Evolutionary conservation across 2,329 filamentous ascomycete species (phyloP).

Genomic region (Microdochium nivale): DNA sequence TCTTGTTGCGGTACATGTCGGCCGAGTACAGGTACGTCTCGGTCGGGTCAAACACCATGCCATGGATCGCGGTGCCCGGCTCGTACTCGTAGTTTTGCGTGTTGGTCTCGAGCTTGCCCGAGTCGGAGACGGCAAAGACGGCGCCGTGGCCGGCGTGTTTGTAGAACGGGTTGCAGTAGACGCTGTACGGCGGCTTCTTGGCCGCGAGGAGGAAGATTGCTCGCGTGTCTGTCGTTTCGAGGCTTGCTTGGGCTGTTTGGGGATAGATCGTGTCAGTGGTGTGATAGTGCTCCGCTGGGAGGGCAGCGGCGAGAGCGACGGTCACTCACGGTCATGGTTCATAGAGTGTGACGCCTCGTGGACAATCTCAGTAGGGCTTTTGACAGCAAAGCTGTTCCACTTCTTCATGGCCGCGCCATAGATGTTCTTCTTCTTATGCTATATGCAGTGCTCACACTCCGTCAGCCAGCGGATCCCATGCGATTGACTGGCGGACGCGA

Average conservation of each 20-base stretch:
- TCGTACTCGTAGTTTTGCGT: conserved; percentile 68
- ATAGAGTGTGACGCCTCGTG: conserved; percentile 70
- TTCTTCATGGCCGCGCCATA: conserved; percentile 93
- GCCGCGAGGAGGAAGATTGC: conserved; percentile 85
- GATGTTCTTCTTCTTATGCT: conserved; percentile 76
- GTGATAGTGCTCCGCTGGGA: not conserved
- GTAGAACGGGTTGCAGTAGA: conserved; percentile 91
- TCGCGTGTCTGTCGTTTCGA: conserved; percentile 67
- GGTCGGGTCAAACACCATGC: conserved; percentile 70
- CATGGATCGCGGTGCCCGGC: conserved; percentile 64
- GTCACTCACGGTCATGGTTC: conserved; percentile 59
- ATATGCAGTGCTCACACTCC: conserved; percentile 5
- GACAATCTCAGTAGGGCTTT: conserved; percentile 65
- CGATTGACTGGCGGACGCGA: no score
- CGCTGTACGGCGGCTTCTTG: conserved; percentile 65
- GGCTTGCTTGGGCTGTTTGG: conserved; percentile 54
- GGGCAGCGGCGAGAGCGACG: no score
- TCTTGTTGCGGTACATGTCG: conserved; percentile 67
- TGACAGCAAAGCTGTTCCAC: conserved; percentile 75
- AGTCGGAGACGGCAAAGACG: conserved; percentile 54
- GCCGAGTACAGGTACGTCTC: conserved; percentile 74
- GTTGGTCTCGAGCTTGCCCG: conserved; percentile 52
- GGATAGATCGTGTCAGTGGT: no score
- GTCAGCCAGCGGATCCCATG: no score
- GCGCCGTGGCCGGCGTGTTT: conserved; percentile 75